Conservation (phyloP, 2,329 filamentous ascomycete genomes). For the Dactylonectria estremocensis region DNA sequence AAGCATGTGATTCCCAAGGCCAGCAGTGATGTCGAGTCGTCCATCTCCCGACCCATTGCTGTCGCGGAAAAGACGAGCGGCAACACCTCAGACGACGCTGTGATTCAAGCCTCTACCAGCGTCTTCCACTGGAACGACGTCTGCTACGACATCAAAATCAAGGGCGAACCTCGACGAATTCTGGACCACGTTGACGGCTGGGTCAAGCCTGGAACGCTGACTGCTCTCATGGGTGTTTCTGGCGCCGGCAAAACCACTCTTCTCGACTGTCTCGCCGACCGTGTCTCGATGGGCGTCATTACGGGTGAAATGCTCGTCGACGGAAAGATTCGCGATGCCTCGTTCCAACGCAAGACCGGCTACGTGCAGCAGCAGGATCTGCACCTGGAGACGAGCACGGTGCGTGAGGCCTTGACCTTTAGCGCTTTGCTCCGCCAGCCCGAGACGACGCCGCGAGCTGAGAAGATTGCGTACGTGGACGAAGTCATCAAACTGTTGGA, state of each 20-base stretch:
- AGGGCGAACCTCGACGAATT: conserved; percentile 75
- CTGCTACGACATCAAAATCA: conserved; percentile 81
- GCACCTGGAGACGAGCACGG: conserved; percentile 61
- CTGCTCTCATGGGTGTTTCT: conserved; percentile 74
- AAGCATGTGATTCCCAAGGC: conserved; percentile 34
- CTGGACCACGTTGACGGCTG: conserved; percentile 81
- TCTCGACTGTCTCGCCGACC: conserved; percentile 74
- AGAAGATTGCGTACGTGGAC: conserved; percentile 68
- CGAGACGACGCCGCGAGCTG: conserved; percentile 57
- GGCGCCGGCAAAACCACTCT: conserved; percentile 76
- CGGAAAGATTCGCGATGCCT: conserved; percentile 74
- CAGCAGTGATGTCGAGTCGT: conserved; percentile 43
- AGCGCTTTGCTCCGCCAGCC: conserved; percentile 64
- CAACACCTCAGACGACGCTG: conserved; percentile 20
- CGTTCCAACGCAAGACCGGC: conserved; percentile 80
- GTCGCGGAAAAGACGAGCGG: conserved; percentile 38
- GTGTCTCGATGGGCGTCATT: conserved; percentile 81
- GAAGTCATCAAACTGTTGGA: conserved; percentile 69
- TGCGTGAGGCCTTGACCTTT: conserved; percentile 59
- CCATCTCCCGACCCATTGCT: conserved; percentile 35
- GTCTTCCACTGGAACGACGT: conserved; percentile 81
- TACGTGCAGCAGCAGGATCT: conserved; percentile 80
- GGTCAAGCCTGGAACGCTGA: conserved; percentile 82
- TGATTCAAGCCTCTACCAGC: conserved; percentile 47
- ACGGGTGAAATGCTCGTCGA: conserved; percentile 80